phyloP scores from a whole-genome alignment of 176 grass and related monocot species.

The Raddia guianensis region DNA sequence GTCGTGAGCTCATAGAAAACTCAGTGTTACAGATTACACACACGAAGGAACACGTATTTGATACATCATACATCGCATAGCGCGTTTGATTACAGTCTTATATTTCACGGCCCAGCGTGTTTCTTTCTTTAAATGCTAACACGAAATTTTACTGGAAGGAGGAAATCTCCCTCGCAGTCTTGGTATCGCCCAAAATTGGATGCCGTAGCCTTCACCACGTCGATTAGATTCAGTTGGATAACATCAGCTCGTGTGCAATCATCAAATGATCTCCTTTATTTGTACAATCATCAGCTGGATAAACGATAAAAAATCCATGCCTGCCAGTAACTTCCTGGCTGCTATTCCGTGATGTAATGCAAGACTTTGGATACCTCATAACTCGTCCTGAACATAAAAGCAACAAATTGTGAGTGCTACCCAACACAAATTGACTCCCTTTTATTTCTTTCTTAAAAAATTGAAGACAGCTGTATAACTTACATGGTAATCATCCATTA shows the following conservation, averaged over 20 bases:
- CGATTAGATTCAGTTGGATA: background rate
- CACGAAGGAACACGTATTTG: background rate
- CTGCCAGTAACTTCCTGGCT: background rate
- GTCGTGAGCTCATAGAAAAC: background rate
- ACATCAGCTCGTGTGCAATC: background rate
- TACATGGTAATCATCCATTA: constrained; percentile 83
- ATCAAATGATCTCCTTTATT: constrained; percentile 15
- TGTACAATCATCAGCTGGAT: background rate
- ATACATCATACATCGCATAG: background rate
- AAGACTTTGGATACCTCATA: constrained; percentile 40
- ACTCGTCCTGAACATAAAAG: constrained; percentile 67
- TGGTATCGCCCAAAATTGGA: background rate
- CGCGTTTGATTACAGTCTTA: background rate
- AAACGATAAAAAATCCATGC: background rate
- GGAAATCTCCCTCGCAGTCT: background rate
- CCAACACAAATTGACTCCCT: background rate
- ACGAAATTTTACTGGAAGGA: background rate
- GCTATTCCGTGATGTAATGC: background rate
- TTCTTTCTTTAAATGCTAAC: background rate
- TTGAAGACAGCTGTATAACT: constrained; percentile 26
- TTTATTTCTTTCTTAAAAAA: too few relatives aligned
- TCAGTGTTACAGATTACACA: background rate
- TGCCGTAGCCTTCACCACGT: background rate
- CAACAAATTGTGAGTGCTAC: constrained; percentile 26
- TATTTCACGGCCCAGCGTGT: background rate